Evolutionary conservation across 345 rosid genomes (phyloP).

Genomic region (Heritiera littoralis): DNA sequence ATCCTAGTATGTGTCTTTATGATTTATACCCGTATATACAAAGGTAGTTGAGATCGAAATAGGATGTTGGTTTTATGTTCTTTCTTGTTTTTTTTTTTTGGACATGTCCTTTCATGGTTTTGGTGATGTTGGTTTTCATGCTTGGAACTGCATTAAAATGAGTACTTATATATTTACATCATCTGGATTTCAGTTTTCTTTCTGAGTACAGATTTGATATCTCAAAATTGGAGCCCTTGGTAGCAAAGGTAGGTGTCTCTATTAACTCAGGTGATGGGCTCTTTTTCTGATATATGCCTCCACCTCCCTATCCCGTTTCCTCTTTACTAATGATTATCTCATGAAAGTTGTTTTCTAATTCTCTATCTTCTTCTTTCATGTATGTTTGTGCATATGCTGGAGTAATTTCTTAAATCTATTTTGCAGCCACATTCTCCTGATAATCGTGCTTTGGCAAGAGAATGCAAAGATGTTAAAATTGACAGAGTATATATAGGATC

Average conservation of each 20-base stretch:
- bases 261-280: not conserved
- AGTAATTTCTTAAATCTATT: slow-evolving; percentile 21
- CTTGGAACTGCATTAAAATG: not conserved
- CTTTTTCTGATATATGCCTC: not conserved
- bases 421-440: slow-evolving; percentile 99
- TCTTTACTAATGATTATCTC: not conserved
- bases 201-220: slow-evolving; percentile 82
- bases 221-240: slow-evolving; percentile 91
- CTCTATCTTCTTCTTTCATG: not conserved
- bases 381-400: not conserved
- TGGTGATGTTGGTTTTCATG: not conserved
- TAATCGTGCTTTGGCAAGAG: slow-evolving; percentile 94
- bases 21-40: not conserved
- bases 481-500: slow-evolving; percentile 99
- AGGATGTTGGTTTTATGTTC: not conserved
- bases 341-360: not conserved
- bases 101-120: not conserved
- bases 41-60: not conserved
- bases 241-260: slow-evolving; percentile 73
- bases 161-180: slow-evolving; percentile 8
- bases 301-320: not conserved
- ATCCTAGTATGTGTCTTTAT: not conserved
- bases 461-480: slow-evolving; percentile 97
- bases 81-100: not conserved
- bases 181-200: slow-evolving; percentile 58